Evolutionary conservation across 1,284 basidiomycete species (phyloP).

Genomic region (Anthracocystis walkeri): DNA sequence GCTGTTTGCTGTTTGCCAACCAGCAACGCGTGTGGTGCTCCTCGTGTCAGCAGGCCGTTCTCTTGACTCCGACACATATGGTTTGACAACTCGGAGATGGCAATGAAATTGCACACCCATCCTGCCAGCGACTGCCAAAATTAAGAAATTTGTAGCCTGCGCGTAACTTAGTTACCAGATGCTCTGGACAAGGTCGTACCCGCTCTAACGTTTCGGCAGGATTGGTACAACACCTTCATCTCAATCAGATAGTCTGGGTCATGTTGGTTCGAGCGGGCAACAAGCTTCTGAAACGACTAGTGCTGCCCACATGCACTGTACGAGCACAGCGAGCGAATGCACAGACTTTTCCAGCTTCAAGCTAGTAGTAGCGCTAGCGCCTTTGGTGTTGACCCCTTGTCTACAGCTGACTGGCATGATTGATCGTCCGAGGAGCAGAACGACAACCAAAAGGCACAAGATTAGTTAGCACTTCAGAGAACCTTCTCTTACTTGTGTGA

Average conservation of each 20-base stretch:
- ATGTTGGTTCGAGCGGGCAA: background rate
- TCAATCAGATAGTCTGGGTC: background rate
- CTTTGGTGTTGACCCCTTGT: no score
- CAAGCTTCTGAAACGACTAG: no score
- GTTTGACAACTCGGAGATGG: slow-evolving; percentile 8
- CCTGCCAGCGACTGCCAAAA: background rate
- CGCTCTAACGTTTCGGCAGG: background rate
- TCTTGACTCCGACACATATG: background rate
- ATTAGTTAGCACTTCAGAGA: no score
- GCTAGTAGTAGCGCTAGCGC: no score
- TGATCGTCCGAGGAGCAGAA: no score
- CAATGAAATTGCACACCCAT: background rate
- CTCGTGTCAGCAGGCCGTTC: background rate
- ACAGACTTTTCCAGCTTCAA: no score
- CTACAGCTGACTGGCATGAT: no score
- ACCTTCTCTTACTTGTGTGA: no score
- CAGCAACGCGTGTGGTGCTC: background rate
- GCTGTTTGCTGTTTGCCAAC: background rate
- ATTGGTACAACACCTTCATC: background rate
- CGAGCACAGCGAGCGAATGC: no score
- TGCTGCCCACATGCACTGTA: no score
- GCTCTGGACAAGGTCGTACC: background rate
- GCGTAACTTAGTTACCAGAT: background rate
- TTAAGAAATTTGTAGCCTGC: no score
- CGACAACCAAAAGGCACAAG: no score